Conservation (phyloP, 1,284 basidiomycete genomes). For the Puccinia polysora region DNA sequence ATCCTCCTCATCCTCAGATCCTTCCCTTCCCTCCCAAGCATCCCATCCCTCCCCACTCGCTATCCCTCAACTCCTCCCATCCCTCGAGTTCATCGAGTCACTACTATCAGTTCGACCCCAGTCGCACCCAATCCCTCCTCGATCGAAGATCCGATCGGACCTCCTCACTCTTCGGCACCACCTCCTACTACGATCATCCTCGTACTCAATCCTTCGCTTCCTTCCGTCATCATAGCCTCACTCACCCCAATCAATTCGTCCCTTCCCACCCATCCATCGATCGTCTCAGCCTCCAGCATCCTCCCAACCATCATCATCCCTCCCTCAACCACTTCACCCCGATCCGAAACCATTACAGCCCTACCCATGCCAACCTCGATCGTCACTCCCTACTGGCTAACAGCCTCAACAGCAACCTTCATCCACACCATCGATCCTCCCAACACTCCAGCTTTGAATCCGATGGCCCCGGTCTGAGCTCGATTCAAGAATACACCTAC, state of each 20-base stretch:
- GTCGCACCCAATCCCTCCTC: too few species aligned
- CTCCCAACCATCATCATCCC: neutral
- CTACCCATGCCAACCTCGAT: too few species aligned
- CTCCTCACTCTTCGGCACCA: neutral
- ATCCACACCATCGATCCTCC: neutral
- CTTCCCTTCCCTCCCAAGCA: neutral
- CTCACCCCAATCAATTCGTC: neutral
- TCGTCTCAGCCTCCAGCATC: neutral
- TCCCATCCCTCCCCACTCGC: neutral
- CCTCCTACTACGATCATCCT: neutral
- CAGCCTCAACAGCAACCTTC: neutral
- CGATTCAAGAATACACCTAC: conserved; percentile 23
- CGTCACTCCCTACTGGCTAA: too few species aligned
- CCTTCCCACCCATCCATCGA: neutral
- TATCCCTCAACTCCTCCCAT: neutral
- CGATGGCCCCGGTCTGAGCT: neutral
- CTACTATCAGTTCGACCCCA: too few species aligned
- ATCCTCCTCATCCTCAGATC: neutral
- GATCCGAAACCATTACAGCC: neutral
- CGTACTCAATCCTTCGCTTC: neutral
- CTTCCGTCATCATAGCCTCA: neutral
- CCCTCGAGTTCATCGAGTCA: too few species aligned
- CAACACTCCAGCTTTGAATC: neutral
- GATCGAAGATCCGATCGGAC: neutral
- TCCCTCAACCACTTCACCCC: neutral